A percentile compares a stretch with the other conserved stretches of the same genome.
Conservation (phyloP, 2,329 filamentous ascomycete species). For the Aspergillus jensenii region DNA sequence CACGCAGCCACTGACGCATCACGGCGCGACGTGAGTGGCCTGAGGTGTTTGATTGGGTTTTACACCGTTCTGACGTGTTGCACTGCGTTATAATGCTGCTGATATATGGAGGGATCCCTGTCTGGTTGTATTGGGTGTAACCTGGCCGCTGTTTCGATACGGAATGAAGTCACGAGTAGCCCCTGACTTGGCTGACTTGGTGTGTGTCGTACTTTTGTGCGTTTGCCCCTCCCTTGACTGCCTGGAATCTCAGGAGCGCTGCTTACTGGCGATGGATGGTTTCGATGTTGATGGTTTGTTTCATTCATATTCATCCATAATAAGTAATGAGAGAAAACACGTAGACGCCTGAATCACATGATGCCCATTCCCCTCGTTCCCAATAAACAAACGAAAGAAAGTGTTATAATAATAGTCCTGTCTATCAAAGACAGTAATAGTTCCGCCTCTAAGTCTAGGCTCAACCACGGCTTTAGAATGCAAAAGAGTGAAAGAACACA, state of each 20-base stretch:
- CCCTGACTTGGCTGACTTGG: not conserved
- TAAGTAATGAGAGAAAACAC: not conserved
- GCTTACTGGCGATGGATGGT: not conserved
- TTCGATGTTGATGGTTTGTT: not conserved
- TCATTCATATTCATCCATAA: not conserved
- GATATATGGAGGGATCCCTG: not conserved
- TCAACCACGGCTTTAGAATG: slow-evolving; percentile 3
- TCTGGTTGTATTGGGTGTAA: not conserved
- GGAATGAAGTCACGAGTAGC: slow-evolving; percentile 4
- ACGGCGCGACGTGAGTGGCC: slow-evolving; percentile 5
- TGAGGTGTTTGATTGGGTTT: not conserved
- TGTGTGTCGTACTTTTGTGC: not conserved
- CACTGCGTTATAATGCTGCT: not conserved
- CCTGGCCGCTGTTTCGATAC: not conserved
- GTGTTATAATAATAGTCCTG: not conserved
- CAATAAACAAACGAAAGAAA: not conserved
- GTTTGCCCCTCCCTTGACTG: not conserved
- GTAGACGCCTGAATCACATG: not conserved
- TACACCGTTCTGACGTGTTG: not conserved
- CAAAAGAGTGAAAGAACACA: not conserved
- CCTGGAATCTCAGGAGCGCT: not conserved
- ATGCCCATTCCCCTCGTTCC: not conserved
- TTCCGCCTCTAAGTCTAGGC: slow-evolving; percentile 11
- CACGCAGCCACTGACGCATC: slow-evolving; percentile 10
- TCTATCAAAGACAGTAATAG: slow-evolving; percentile 10